phyloP scores from a whole-genome alignment of 2,329 filamentous ascomycete species.

The Sporothrix mexicana region DNA sequence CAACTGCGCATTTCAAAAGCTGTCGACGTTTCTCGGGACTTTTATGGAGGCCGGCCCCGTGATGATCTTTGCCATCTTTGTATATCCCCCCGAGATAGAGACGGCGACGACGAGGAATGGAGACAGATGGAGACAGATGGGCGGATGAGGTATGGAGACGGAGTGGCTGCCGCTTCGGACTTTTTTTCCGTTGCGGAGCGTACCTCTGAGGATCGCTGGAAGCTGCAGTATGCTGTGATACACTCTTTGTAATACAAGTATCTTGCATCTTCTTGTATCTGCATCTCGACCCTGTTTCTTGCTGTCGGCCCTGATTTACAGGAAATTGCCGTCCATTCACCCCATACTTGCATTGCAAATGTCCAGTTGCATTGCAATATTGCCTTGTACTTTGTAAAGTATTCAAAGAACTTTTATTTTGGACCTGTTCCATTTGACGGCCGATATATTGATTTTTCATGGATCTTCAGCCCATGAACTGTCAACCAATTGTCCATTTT shows the following conservation, averaged over 20 bases:
- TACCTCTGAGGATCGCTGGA: slow-evolving; percentile 7
- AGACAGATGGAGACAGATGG: neutral
- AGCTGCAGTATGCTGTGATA: neutral
- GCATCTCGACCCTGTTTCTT: too few species aligned
- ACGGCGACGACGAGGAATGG: neutral
- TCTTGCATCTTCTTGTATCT: too few species aligned
- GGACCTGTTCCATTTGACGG: neutral
- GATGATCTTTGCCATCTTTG: slow-evolving; percentile 6
- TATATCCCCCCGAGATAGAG: slow-evolving; percentile 11
- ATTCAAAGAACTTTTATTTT: neutral
- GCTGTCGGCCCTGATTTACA: too few species aligned
- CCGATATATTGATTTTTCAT: neutral
- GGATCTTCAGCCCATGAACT: neutral
- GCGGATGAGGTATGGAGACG: neutral
- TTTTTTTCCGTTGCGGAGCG: neutral
- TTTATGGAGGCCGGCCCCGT: neutral
- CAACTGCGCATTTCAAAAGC: neutral
- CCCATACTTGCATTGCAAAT: too few species aligned
- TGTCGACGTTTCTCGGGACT: too few species aligned
- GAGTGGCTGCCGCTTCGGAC: neutral
- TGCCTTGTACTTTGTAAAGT: too few species aligned
- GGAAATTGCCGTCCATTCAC: too few species aligned
- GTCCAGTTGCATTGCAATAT: too few species aligned
- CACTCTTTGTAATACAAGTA: neutral
- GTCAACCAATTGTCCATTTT: neutral